Evolutionary conservation across 1,284 basidiomycete species (phyloP), one percentile per base, ranked within the genome.

Genomic region (Naganishia liquefaciens): DNA sequence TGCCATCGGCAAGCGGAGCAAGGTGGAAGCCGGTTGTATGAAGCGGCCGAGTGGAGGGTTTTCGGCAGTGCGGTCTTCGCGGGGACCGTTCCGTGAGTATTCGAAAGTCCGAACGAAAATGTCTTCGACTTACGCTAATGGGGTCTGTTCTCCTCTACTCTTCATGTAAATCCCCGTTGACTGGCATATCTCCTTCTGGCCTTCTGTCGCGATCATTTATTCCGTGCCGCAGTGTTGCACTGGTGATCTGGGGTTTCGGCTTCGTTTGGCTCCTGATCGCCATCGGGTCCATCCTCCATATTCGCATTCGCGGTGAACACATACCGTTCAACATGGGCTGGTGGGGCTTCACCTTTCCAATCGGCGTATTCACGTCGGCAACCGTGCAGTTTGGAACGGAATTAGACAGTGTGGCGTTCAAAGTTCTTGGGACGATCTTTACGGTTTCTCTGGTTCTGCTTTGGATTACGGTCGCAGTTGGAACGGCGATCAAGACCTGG

Each of bases 291-390:
- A 70, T 75, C 37, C 39, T 75, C 54, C 10, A 60, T 17, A 54
- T 57, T 17, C 65, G 72, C 40, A 62, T 62, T 39, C 39, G 47
- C 42, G 54, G 44, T 2, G 52, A 58, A 27, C 47, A 30, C 9
- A 54, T 64, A 5, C 46, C 63, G 27, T 77, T 77, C 66, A 70
- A 69, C 11, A 63, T 75, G 46, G 74, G 75, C 40, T 75, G 74
- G 79, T 74, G 73, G 71, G 72, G 74, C 0, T 71, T 76, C 55
- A 80, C 78, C 19, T 80, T 80, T 70, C 78, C 78, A 1, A 72
- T 80, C 43, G 78, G 85, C 27, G 86, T 87, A 0, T 88, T 86
- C 64, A 85, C 87, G 1, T 85, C 86, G 43, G 80, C 87, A 1
- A 87, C 87, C 0, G 82, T 87, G n/a, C 76, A 78, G 23, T 78